Percentiles rank a stretch among this genome's conserved stretches.
Conservation (phyloP, 106 monocot species). For the Ottelia alismoides region DNA sequence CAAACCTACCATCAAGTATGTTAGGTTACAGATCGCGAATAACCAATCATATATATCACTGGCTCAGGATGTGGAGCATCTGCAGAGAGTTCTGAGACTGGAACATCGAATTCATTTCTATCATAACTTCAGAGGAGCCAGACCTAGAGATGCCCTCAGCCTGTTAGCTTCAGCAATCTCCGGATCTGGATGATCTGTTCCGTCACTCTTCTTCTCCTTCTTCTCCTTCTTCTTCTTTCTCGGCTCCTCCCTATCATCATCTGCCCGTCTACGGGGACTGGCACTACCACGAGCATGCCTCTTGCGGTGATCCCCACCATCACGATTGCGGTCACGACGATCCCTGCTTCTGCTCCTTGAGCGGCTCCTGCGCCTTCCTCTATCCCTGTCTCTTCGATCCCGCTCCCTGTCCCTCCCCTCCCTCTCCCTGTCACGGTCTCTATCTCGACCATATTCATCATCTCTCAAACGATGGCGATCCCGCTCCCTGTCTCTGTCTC, state of each 20-base stretch:
- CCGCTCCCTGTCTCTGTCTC: constrained; percentile 46
- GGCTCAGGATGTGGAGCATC: too few relatives aligned
- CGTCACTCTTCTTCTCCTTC: constrained; percentile 77
- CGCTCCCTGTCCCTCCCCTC: constrained; percentile 67
- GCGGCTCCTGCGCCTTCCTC: constrained; percentile 47
- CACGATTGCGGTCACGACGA: constrained; percentile 56
- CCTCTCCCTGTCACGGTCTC: constrained; percentile 65
- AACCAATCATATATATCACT: too few relatives aligned
- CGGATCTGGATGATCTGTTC: constrained; percentile 78
- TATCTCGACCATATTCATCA: constrained; percentile 41
- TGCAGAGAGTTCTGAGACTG: too few relatives aligned
- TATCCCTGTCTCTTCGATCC: constrained; percentile 69
- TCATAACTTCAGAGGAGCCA: constrained; percentile 59
- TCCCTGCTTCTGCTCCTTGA: constrained; percentile 82
- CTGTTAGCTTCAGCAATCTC: constrained; percentile 88
- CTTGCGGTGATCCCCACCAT: constrained; percentile 59
- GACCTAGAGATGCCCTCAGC: constrained; percentile 70
- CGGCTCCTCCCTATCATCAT: constrained; percentile 24
- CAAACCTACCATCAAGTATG: too few relatives aligned
- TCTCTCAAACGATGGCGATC: constrained; percentile 37
- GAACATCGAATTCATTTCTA: too few relatives aligned
- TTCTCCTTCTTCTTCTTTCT: too few relatives aligned
- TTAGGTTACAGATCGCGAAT: too few relatives aligned
- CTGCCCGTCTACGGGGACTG: constrained; percentile 35
- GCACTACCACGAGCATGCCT: constrained; percentile 41